Base-by-base conservation (phyloP, 306 rosid genomes). In the Glycine latifolia region DNA sequence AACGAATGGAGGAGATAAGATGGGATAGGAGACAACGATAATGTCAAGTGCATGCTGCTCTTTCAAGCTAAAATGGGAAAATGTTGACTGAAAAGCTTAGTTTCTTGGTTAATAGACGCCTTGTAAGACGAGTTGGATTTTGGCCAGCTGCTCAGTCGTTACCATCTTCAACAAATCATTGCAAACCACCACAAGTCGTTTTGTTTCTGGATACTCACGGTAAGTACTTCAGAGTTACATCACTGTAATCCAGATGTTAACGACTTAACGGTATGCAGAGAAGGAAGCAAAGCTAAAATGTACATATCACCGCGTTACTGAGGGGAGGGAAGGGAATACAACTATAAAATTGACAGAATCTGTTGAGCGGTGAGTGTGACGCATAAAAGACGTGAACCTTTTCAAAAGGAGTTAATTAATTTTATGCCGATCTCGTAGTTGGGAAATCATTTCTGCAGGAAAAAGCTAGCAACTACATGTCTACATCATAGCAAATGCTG, bases 111-210 rank as follows among this genome's bases (percentile, higher is more conserved):
- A 73, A 5, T 6, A n/a, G 3, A 11, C 10, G 3, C 16, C 10
- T 16, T 16, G 41, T 11, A 26, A 39, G 80, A 61, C 47, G 3
- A 5, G 11, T 17, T 3, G 39, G 39, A 35, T 35, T 35, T 35
- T n/a, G 7, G 20, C 20, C 67, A 26, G 31, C 31, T 35, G 67
- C 66, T 10, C 10, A 1, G 37, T 35, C 17, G 61, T 50, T 37
- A 47, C 76, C 79, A 59, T 80, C 67, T 41, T 73, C 75, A 58
- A 71, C 83, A 44, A n/a, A 58, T 55, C 20, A 33, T 70, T 5
- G 5, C 54, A 61, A 33, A 66, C 41, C 43, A 49, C 63, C 44
- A 39, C 47, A 60, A 33, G 52, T 16, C 53, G 35, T 75, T 75
- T 17, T 50, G n/a, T 33, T 52, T 72, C 37, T 54, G 66, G 52